Evolutionary conservation across 805 yeast species (phyloP).

Genomic region (Millerozyma acaciae): DNA sequence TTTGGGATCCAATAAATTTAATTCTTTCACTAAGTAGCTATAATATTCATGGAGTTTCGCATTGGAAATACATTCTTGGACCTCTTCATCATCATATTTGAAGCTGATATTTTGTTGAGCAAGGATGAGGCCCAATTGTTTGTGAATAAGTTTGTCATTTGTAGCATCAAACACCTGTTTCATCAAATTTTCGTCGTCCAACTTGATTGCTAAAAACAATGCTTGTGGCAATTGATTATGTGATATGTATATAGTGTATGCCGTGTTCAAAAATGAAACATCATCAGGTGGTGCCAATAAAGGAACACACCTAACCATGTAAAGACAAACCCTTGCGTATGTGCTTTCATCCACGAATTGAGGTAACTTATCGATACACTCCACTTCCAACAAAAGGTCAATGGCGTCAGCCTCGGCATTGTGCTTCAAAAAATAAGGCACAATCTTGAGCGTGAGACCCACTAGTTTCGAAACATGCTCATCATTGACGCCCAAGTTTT

Average conservation of each 20-base stretch:
- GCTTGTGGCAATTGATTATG: slow-evolving; percentile 87
- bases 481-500: slow-evolving; percentile 36
- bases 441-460: slow-evolving; percentile 68
- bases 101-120: slow-evolving; percentile 84
- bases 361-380: slow-evolving; percentile 76
- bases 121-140: slow-evolving; percentile 86
- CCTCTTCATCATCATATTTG: slow-evolving; percentile 56
- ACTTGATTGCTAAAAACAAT: slow-evolving; percentile 78
- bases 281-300: slow-evolving; percentile 94
- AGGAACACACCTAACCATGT: slow-evolving; percentile 96
- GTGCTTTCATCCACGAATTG: slow-evolving; percentile 82
- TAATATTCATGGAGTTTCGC: slow-evolving; percentile 74
- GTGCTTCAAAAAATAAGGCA: slow-evolving; percentile 86
- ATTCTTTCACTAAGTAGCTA: slow-evolving; percentile 75
- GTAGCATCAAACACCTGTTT: slow-evolving; percentile 80
- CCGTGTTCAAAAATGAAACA: slow-evolving; percentile 77
- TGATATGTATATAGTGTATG: slow-evolving; percentile 76
- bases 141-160: slow-evolving; percentile 66
- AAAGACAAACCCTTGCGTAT: slow-evolving; percentile 84
- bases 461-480: slow-evolving; percentile 43
- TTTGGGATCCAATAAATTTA: slow-evolving; percentile 84
- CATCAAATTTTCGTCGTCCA: slow-evolving; percentile 78
- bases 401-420: slow-evolving; percentile 99
- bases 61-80: slow-evolving; percentile 83
- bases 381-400: slow-evolving; percentile 86